Evolutionary conservation across 495 filamentous ascomycete species (phyloP), one percentile per base, ranked within the genome.

Genomic region (Parathielavia appendiculata): DNA sequence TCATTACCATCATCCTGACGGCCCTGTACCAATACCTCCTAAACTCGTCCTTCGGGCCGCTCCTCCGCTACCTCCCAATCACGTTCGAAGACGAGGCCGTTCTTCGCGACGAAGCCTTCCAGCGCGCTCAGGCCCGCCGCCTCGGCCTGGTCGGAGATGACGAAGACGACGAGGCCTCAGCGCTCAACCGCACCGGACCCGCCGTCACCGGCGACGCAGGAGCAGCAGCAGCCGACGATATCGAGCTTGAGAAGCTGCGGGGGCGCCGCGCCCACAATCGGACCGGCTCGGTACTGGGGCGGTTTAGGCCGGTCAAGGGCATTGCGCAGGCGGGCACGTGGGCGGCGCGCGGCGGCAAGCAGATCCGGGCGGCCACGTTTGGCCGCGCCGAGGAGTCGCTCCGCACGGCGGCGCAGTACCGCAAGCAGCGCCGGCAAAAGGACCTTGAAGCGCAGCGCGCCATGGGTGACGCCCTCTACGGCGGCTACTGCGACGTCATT

Each of bases 21-120:
- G 67, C 81, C n/a, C 67, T 91, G 16, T 98, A 85, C 65, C 93
- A 98, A 71, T 74, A 83, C 58, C 79, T 92, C 3, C 77, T 98
- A 23, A 96, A 95, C 66, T 71, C 78, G n/a, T 86, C 90, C 9
- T 97, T 98, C 61, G 83, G 83, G 1, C 92, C 93, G 22, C 78
- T 98, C 46, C 85, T 95, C 65, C 82, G 85, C 36, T 96, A 96
- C 67, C 75, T 98, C 41, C 93, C 93, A 0, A 95, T 98, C 64
- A 97, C 93, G 0, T 79, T 97, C 44, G 93, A 98, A 69, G 95
- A 98, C 63, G 90, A 95, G 57, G 93, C 93, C 6, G 89, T 93
- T 13, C 77, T 86, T 43, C 85, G 91, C 5, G 95, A 97, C 64
- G 84, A 93, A 64, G 89, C 88, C 51, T 98, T 97, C 69, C 85